A percentile compares a stretch with the other conserved stretches of the same genome.
These are phyloP conservation scores for Komagataella pseudopastoris DNA, from an alignment of 805 yeast species.

Conservation along the genomic window DNA sequence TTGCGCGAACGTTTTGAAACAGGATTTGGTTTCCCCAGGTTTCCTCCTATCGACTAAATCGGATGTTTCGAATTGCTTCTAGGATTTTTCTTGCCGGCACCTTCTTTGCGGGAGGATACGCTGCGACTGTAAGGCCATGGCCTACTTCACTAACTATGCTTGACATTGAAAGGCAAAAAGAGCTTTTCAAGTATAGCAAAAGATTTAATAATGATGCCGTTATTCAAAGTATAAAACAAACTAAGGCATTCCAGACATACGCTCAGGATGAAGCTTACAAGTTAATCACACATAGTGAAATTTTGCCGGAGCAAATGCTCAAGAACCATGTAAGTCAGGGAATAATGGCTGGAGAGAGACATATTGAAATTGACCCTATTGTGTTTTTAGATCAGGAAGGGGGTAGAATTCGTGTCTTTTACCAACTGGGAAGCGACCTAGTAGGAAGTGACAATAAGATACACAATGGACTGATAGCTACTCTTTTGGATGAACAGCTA, in stretches of 20 bases:
- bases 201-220: background rate
- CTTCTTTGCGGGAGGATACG: conserved; percentile 16
- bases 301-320: conserved; percentile 46
- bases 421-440: conserved; percentile 55
- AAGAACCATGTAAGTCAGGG: conserved; percentile 61
- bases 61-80: background rate
- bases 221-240: background rate
- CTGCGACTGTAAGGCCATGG: conserved; percentile 17
- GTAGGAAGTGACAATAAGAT: conserved; percentile 60
- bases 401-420: conserved; percentile 48
- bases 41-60: background rate
- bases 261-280: conserved; percentile 11
- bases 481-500: conserved; percentile 73
- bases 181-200: background rate
- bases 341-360: conserved; percentile 49
- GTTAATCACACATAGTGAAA: conserved; percentile 21
- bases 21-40: background rate
- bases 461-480: conserved; percentile 71
- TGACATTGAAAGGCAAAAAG: background rate
- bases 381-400: conserved; percentile 36
- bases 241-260: background rate
- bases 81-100: conserved; percentile 1
- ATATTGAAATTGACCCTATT: conserved; percentile 66
- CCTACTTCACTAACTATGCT: conserved; percentile 5
- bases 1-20: background rate